Conservation (phyloP, 1,284 basidiomycete genomes). For the Termitomyces sp. region DNA sequence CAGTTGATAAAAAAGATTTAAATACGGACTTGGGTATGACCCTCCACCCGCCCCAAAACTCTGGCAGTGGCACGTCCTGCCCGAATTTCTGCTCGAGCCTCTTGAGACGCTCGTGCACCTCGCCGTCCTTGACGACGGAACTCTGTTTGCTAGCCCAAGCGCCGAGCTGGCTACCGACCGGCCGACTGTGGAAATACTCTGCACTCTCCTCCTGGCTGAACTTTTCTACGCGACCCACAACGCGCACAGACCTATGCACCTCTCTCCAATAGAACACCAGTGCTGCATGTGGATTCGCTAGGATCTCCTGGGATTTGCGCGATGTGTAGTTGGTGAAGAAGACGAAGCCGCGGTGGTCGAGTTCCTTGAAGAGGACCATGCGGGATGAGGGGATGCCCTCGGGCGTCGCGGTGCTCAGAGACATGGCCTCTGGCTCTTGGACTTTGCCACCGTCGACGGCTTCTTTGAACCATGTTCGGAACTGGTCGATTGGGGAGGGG, state of each 20-base stretch:
- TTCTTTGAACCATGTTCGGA: conserved; percentile 79
- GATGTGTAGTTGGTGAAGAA: conserved; percentile 97
- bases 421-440: conserved; percentile 84
- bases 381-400: conserved; percentile 80
- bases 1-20: neutral
- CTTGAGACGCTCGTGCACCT: conserved; percentile 61
- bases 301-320: conserved; percentile 83
- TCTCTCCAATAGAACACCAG: conserved; percentile 93
- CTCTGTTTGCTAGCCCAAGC: conserved; percentile 95
- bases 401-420: conserved; percentile 73
- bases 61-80: conserved; percentile 71
- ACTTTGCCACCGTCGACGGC: conserved; percentile 52
- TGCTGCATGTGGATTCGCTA: conserved; percentile 73
- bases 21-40: conserved; percentile 68
- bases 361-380: conserved; percentile 88
- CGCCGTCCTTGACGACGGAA: conserved; percentile 63
- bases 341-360: conserved; percentile 82
- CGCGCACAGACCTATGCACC: conserved; percentile 76
- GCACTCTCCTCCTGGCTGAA: conserved; percentile 68
- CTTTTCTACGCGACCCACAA: conserved; percentile 83
- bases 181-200: conserved; percentile 82
- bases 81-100: conserved; percentile 60
- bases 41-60: conserved; percentile 96
- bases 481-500: conserved; percentile 75
- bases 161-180: conserved; percentile 80